Evolutionary conservation across 2,329 filamentous ascomycete species (phyloP), one percentile per base, ranked within the genome.

Genomic region (Cordyceps cicadae): DNA sequence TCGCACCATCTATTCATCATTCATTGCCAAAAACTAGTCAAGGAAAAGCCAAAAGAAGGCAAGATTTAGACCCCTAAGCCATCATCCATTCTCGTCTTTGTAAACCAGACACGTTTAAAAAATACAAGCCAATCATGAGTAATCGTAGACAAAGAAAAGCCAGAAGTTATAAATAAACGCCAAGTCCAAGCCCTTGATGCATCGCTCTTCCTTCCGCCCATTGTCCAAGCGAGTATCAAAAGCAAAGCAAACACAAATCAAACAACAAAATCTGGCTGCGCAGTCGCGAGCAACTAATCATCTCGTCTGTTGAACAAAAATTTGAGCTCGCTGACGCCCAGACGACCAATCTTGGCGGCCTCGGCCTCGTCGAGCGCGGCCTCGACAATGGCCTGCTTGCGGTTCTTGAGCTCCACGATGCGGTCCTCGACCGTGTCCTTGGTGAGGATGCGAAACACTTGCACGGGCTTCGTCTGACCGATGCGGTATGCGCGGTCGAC

Each of bases 401-500:
- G 80, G 56, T 92, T 83, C 70, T 96, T 92, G 17, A 96, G 76
- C 26, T 79, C 80, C 37, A 93, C 77, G 64, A 97, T 96, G 8
- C 92, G 85, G 69, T 96, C 92, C 72, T 97, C 92, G 1, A 97
- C 89, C 0, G 92, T 96, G 6, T 84, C 81, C 66, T 85, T 72
- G 8, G 93, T 84, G 3, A 96, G 76, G 26, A 96, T 82, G 4
- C 90, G 87, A 70, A 96, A 91, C 1, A 97, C 87, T 60, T 85
- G 81, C 5, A 96, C 92, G 8, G 85, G 77, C 4, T 81, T 80
- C 65, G 80, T 76, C 74, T 97, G 92, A 0, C 92, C 92, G 66
- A 96, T 92, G 11, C 92, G 88, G 72, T 96, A 88, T 2, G 92
- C 90, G 24, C 92, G 88, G 71, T 96, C 92, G 55, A 96, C 87